These are phyloP conservation scores for Fragilariopsis cylindrus DNA, from an alignment of 108 stramenopile genomes.

Conservation along the genomic window DNA sequence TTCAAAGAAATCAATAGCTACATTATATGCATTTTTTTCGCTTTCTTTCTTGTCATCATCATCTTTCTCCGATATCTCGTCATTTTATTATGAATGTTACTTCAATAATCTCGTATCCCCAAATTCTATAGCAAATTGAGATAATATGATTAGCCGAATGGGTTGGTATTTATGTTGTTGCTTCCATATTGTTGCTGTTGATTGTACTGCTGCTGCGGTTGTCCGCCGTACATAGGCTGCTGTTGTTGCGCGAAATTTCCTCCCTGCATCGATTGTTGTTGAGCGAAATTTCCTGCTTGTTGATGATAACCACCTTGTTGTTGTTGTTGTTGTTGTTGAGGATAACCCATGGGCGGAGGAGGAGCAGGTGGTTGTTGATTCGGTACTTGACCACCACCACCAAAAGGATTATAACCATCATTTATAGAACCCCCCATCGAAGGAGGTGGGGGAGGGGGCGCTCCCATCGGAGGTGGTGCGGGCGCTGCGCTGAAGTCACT, in stretches of 20 bases:
- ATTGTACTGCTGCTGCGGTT: conserved; percentile 4
- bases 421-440: not conserved
- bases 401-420: conserved; percentile 17
- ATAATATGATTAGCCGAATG: not conserved
- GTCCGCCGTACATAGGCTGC: not conserved
- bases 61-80: too few species aligned
- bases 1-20: too few species aligned
- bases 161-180: not conserved
- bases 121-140: too few species aligned
- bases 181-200: too few species aligned
- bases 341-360: conserved; percentile 10
- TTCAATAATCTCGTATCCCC: too few species aligned
- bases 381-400: conserved; percentile 17
- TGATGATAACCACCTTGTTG: conserved; percentile 27
- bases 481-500: conserved; percentile 15
- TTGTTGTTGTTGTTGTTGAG: conserved; percentile 10
- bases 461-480: conserved; percentile 34
- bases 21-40: too few species aligned
- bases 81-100: too few species aligned
- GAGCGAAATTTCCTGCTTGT: conserved; percentile 4
- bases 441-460: conserved; percentile 36
- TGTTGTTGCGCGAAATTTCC: conserved; percentile 14
- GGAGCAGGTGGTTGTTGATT: not conserved
- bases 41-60: too few species aligned
- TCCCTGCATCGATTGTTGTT: conserved; percentile 16